Base-by-base conservation (phyloP, 371 early-diverging fungal genomes). In the Mortierella sp. region DNA sequence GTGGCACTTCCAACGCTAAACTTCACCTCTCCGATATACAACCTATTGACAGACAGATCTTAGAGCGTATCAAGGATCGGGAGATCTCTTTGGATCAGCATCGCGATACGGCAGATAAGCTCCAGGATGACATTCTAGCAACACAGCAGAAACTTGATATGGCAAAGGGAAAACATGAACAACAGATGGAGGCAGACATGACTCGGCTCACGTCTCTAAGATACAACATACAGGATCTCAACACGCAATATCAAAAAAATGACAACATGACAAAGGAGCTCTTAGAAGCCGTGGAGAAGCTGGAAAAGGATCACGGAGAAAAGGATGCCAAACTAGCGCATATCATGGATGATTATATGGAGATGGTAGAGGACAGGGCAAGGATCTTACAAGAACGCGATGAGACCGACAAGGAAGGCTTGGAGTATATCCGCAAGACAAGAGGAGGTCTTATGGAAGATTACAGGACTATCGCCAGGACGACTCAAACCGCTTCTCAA, bases 11-110 rank as follows among this genome's bases (percentile, higher is more conserved):
- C 14, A 61, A 41, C 25, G 51, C 65, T 9, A 57, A 49, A 54
- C 37, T 61, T 14, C 54, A 61, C 2, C 63, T 72, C n/a, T 61
- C 66, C 8, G 72, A 72, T 19, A 61, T 62, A 16, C 58, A 52
- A 9, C 67, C 66, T 14, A 25, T 68, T 5, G 57, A 76, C 21
- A 2, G 54, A 6, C 29, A 48, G 1, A 21, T 49, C 31, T 31
- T 68, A 16, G 76, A 64, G 7, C 58, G 60, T 37, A 76, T 64
- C 57, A 68, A 68, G 24, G 64, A 39, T 13, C 58, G 68, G 8
- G 69, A 76, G n/a, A 64, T 60, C 19, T 63, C 68, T 5, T 12
- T 76, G 3, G 49, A 64, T 2, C 76, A 76, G 27, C 69, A 76
- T 21, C 56, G 47, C 2, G 64, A 63, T 24, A 29, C 60, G 7